Base-by-base conservation (phyloP, 2,329 filamentous ascomycete genomes). In the Harringtonia aguacate region DNA sequence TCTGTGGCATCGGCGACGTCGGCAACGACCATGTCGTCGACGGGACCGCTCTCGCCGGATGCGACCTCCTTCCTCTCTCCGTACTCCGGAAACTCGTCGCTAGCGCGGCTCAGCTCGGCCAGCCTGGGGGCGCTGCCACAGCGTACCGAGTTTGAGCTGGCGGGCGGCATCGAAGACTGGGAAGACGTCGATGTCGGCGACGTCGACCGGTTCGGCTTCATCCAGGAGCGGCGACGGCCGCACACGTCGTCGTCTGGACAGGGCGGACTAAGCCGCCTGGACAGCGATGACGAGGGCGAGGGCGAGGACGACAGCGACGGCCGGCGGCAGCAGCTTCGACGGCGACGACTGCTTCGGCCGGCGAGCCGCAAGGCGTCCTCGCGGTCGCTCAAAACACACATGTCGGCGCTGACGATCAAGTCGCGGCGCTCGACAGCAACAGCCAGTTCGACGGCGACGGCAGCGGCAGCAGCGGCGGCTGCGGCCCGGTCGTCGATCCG, bases 201-300 rank as follows among this genome's bases (percentile, higher is more conserved):
- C 56, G 73, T 84, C 49, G 79, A 84, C 61, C 72, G 79, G 55
- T 84, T 82, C 55, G 79, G 79, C 48, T 84, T 84, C 61, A 84
- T 84, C 53, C 70, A 60, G 42, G 56, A 64, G 36, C 67, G 66
- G 15, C 65, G 64, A 30, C 65, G 64, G 30, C 64, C 64, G 15
- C 57, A 58, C 8, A 66, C 70, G 10, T 27, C 24, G n/a, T n/a
- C n/a, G n/a, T n/a, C n/a, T n/a, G n/a, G n/a, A n/a, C n/a, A n/a
- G n/a, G n/a, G n/a, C n/a, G n/a, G n/a, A n/a, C n/a, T n/a, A n/a
- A n/a, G n/a, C n/a, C n/a, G n/a, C n/a, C n/a, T n/a, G n/a, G n/a
- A n/a, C n/a, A n/a, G n/a, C n/a, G n/a, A n/a, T n/a, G n/a, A n/a
- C n/a, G n/a, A n/a, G n/a, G n/a, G n/a, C n/a, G n/a, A n/a, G n/a